phyloP scores from a whole-genome alignment of 352 stramenopile genomes.

The Phytophthora nicotianae region DNA sequence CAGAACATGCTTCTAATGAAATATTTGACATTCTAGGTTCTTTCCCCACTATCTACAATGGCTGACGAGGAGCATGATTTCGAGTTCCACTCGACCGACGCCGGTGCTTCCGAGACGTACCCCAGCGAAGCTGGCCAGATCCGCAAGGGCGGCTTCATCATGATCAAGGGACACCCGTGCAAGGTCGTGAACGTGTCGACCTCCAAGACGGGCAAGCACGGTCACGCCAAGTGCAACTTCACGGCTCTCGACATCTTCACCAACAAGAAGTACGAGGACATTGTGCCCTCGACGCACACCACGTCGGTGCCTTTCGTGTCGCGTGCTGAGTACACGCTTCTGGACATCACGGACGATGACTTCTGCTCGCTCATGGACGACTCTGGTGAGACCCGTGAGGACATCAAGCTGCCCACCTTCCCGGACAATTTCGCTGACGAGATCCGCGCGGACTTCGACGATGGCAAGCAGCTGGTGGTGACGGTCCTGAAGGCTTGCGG shows the following conservation, averaged over 20 bases:
- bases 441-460: conserved; percentile 96
- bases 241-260: conserved; percentile 99
- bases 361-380: conserved; percentile 99
- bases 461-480: conserved; percentile 96
- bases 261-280: conserved; percentile 99
- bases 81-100: conserved; percentile 94
- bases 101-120: conserved; percentile 97
- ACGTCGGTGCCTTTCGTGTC: conserved; percentile 98
- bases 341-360: conserved; percentile 98
- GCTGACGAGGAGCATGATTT: conserved; percentile 77
- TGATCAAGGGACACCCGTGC: conserved; percentile 99
- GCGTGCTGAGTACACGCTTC: conserved; percentile 96
- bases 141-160: conserved; percentile 99
- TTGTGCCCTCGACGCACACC: conserved; percentile 99
- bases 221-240: conserved; percentile 99
- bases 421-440: conserved; percentile 96
- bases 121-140: conserved; percentile 99
- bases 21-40: conserved; percentile 6
- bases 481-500: conserved; percentile 97
- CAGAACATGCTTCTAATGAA: neutral
- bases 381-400: conserved; percentile 95
- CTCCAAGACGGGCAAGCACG: conserved; percentile 99
- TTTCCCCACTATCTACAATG: conserved; percentile 42
- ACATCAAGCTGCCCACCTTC: conserved; percentile 97
- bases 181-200: conserved; percentile 98